Evolutionary conservation across 768 basidiomycete species (phyloP), one percentile per base, ranked within the genome.

Genomic region (Panaeolus cyanescens): DNA sequence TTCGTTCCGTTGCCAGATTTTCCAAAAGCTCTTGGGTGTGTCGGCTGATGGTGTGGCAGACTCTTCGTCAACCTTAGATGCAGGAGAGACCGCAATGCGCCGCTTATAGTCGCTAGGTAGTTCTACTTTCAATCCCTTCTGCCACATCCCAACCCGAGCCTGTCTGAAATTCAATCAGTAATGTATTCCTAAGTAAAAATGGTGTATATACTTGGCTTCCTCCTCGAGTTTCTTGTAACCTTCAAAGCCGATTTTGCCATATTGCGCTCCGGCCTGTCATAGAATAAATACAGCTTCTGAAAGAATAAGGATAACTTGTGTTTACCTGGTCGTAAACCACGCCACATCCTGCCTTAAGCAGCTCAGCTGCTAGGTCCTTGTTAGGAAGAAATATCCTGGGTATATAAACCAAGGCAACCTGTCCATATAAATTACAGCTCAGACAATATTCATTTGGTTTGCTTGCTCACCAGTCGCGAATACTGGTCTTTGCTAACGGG

Each of bases 101-200:
- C 85, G 85, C 76, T 97, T 96, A 73, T 91, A 96, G 54, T 90
- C 88, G 0, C 87, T 83, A 0, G 95, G 95, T 7, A 84, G 85
- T 65, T 96, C 95, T 13, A 77, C 76, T 5, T 64, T 66, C 0
- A 66, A 67, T 1, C 86, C 86, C 3, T 81, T 64, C 28, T 74
- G 77, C 94, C 94, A 96, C 81, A 95, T 90, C 0, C 95, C 95
- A 61, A 79, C 76, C 56, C 82, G 83, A 31, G 83, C 83, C 33
- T 74, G 70, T 67, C 92, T 95, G 60, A 4, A 36, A 36, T 15
- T 45, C 37, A 15, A 39, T 55, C 10, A 54, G 59, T 22, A 42
- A 45, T 45, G 31, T n/a, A 56, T 33, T n/a, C 7, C 17, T 3
- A 17, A n/a, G 53, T 32, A 22, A 32, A 61, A 33, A 36, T 22